Conservation (phyloP, 192 early-diverging fungal genomes). For the Podila epicladia region DNA sequence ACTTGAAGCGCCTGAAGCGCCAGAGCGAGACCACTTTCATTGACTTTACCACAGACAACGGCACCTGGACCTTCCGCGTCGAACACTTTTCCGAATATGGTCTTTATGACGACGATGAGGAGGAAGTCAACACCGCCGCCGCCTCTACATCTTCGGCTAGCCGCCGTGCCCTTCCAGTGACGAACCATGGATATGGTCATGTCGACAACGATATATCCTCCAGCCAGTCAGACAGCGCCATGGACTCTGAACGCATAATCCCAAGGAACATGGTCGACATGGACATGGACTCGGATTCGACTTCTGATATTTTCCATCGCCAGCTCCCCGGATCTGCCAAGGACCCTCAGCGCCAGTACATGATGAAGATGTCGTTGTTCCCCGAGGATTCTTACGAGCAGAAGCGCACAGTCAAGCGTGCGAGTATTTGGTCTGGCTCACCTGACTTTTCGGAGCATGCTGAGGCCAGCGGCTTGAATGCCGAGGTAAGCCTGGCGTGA, state of each 20-base stretch:
- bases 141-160: not conserved
- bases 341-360: conserved; percentile 44
- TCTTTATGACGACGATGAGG: conserved; percentile 72
- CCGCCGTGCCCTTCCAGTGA: not conserved
- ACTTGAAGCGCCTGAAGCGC: conserved; percentile 72
- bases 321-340: not conserved
- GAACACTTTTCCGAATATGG: conserved; percentile 88
- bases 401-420: conserved; percentile 26
- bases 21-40: conserved; percentile 85
- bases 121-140: conserved; percentile 48
- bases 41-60: conserved; percentile 73
- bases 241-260: not conserved
- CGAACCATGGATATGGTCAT: not conserved
- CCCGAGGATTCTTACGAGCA: not conserved
- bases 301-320: not conserved
- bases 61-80: conserved; percentile 93
- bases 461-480: conserved; percentile 21
- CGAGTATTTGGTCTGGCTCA: conserved; percentile 31
- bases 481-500: conserved; percentile 52
- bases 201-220: not conserved
- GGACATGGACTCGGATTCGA: not conserved
- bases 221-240: not conserved
- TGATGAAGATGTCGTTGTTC: conserved; percentile 31
- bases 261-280: not conserved
- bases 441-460: conserved; percentile 20